Base-by-base conservation (phyloP, 129 eudicot species). In the Smallanthus sonchifolius region DNA sequence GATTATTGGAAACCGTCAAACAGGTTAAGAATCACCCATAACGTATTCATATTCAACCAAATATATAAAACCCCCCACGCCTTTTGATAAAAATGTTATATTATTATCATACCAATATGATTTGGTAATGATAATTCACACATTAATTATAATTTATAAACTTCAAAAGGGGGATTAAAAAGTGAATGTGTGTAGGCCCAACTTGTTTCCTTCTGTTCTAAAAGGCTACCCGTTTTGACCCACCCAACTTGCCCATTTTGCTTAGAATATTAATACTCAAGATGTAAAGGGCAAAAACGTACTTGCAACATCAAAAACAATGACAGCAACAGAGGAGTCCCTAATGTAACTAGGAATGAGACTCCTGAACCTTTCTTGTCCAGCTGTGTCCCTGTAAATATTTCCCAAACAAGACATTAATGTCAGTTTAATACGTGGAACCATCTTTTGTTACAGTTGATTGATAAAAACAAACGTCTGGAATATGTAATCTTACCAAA, bases 301-400 rank as follows among this genome's bases (percentile, higher is more conserved):
- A 90, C 96, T 90, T 84, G 96, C 94, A 75, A 90, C 96, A 85
- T 90, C 96, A 75, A 75, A 90, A 5, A 90, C 92, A 67, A 90
- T 87, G 70, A 90, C 91, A 14, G 96, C 96, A 77, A 90, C 91
- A 9, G 92, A 90, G 78, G 96, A 90, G 49, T 87, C 93, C 81
- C 96, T 83, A 36, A 90, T 90, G 70, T 90, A 90, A 78, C 94
- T 90, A 43, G 96, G 96, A 77, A 90, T 90, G 48, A 90, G 96
- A 87, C 96, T 90, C 70, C 93, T 85, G 70, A 90, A 90, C 70
- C 96, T 84, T 81, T 90, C 96, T 83, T 90, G 94, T 52, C 94
- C 96, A 70, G 96, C 94, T 65, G 96, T 90, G 75, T 90, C 96
- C 93, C 96, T 90, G 77, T 36, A 69, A 67, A 51, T 7, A 51